Evolutionary conservation across 495 filamentous ascomycete species (phyloP).

Genomic region (Cetradonia linearis): DNA sequence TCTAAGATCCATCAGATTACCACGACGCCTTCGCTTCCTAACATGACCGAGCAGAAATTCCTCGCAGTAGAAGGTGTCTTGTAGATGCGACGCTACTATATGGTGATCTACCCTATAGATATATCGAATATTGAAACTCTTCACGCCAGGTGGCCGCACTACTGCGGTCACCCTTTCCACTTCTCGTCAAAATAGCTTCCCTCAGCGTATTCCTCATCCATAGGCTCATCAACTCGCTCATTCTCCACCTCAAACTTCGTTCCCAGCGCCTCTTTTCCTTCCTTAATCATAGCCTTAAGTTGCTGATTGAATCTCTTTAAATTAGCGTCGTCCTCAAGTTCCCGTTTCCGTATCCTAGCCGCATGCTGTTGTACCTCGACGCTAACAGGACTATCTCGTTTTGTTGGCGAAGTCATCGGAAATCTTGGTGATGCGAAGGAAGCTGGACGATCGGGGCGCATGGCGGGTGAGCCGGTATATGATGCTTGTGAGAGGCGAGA

Average conservation of each 20-base stretch:
- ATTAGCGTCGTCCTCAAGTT: slow-evolving; percentile 67
- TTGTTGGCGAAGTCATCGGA: slow-evolving; percentile 30
- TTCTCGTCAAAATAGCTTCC: slow-evolving; percentile 11
- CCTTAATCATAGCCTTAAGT: slow-evolving; percentile 72
- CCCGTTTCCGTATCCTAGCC: slow-evolving; percentile 54
- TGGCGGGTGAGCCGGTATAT: slow-evolving; percentile 36
- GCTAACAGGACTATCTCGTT: slow-evolving; percentile 36
- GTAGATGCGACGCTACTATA: background rate
- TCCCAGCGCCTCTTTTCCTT: slow-evolving; percentile 79
- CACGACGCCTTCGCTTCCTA: background rate
- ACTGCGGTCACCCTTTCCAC: background rate
- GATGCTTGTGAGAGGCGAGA: slow-evolving; percentile 35
- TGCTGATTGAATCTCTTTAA: slow-evolving; percentile 68
- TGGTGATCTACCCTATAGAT: background rate
- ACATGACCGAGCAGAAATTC: too few species aligned
- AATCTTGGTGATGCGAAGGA: slow-evolving; percentile 42
- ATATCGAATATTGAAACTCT: background rate
- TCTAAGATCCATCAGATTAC: background rate
- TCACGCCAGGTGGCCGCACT: background rate
- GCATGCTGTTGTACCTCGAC: slow-evolving; percentile 59
- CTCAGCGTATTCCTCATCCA: slow-evolving; percentile 17
- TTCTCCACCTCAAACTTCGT: slow-evolving; percentile 67
- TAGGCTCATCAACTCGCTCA: slow-evolving; percentile 28
- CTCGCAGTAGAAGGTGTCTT: too few species aligned
- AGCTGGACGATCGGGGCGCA: slow-evolving; percentile 37